Conservation (phyloP, 2,329 filamentous ascomycete species). For the Didymella lethalis region DNA sequence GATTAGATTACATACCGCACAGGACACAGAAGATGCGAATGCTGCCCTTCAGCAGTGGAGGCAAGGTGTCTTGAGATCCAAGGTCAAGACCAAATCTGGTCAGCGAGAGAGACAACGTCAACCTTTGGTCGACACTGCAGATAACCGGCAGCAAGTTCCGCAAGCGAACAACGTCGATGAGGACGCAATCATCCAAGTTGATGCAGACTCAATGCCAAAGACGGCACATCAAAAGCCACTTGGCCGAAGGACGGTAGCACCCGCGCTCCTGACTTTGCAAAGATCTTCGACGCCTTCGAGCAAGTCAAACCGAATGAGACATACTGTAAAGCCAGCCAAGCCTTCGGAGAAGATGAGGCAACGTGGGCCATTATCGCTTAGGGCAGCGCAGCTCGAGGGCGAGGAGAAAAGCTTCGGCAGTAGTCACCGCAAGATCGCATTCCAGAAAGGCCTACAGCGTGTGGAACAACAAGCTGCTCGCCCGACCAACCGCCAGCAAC, state of each 20-base stretch:
- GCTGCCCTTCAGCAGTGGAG: slow-evolving; percentile 60
- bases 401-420: slow-evolving; percentile 50
- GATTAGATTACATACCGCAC: slow-evolving; percentile 59
- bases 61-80: slow-evolving; percentile 50
- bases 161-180: background rate
- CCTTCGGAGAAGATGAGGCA: background rate
- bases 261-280: slow-evolving; percentile 25
- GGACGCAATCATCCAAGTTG: background rate
- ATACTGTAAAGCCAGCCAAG: background rate
- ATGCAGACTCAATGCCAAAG: background rate
- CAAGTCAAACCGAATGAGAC: slow-evolving; percentile 9
- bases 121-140: slow-evolving; percentile 29
- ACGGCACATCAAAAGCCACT: background rate
- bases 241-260: slow-evolving; percentile 7
- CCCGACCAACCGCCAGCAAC: slow-evolving; percentile 18
- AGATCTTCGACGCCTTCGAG: slow-evolving; percentile 9
- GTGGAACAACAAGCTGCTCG: slow-evolving; percentile 39
- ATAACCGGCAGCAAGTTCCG: slow-evolving; percentile 31
- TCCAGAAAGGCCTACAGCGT: slow-evolving; percentile 44
- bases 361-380: slow-evolving; percentile 27
- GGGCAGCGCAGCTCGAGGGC: slow-evolving; percentile 54
- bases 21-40: slow-evolving; percentile 65
- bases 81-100: slow-evolving; percentile 5
- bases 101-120: slow-evolving; percentile 9
- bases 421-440: slow-evolving; percentile 49